Evolutionary conservation across 306 rosid species (phyloP).

Genomic region (Sicyos edulis): DNA sequence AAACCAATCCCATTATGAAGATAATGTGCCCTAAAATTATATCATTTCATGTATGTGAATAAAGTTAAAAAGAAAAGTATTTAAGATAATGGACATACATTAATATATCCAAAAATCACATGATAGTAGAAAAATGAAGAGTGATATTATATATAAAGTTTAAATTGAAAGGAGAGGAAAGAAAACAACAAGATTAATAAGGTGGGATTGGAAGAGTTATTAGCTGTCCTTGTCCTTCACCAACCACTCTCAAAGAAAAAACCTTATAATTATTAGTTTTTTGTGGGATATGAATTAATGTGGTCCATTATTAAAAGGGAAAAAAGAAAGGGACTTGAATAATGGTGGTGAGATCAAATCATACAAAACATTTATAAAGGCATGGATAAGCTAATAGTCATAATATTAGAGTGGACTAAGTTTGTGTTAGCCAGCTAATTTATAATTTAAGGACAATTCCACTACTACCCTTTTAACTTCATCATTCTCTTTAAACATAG

Average conservation of each 20-base stretch:
- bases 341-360: conserved; percentile 22
- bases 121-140: neutral
- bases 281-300: neutral
- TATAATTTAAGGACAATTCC: neutral
- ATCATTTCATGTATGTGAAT: conserved; percentile 9
- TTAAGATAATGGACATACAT: neutral
- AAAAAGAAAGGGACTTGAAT: neutral
- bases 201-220: conserved; percentile 6
- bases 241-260: conserved; percentile 5
- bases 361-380: conserved; percentile 7
- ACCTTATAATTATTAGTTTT: neutral
- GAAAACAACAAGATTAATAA: conserved; percentile 11
- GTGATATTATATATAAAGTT: neutral
- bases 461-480: neutral
- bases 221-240: conserved; percentile 13
- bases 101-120: conserved; percentile 2
- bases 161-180: neutral
- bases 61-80: conserved; percentile 1
- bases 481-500: neutral
- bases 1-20: neutral
- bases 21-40: neutral
- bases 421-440: conserved; percentile 20
- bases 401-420: conserved; percentile 10
- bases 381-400: conserved; percentile 8
- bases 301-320: conserved; percentile 17